A percentile compares a stretch with the other conserved stretches of the same genome.
These are phyloP conservation scores for Apiotrichum laibachii DNA, from an alignment of 1,284 basidiomycete genomes.

Conservation along the genomic window DNA sequence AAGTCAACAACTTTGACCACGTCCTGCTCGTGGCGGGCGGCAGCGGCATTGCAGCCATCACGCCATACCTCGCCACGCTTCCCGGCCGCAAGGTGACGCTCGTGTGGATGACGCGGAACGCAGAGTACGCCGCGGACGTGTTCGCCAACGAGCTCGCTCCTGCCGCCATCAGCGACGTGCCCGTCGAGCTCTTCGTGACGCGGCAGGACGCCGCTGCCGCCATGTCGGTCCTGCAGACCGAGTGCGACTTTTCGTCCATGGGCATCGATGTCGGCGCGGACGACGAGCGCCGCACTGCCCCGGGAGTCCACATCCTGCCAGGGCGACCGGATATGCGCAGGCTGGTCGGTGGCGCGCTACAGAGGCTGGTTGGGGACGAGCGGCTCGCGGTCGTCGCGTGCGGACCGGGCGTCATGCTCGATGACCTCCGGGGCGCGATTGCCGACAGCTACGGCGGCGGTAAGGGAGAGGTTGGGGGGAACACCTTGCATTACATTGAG, in stretches of 20 bases:
- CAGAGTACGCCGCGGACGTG: slow-evolving; percentile 27
- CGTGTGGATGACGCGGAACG: slow-evolving; percentile 29
- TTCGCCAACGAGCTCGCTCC: slow-evolving; percentile 24
- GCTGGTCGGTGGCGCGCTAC: slow-evolving; percentile 8
- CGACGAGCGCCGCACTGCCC: neutral
- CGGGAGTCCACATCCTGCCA: neutral
- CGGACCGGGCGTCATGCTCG: slow-evolving; percentile 32
- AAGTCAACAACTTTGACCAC: slow-evolving; percentile 20
- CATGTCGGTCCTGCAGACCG: neutral
- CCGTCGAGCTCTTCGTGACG: slow-evolving; percentile 15
- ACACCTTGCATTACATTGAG: slow-evolving; percentile 30
- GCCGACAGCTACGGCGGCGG: slow-evolving; percentile 22
- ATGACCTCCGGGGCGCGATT: slow-evolving; percentile 28
- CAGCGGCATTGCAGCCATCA: slow-evolving; percentile 30
- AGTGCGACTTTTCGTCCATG: too few relatives aligned
- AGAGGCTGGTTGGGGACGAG: slow-evolving; percentile 19
- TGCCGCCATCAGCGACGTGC: neutral
- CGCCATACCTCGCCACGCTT: slow-evolving; percentile 28
- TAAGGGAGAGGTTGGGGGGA: slow-evolving; percentile 20
- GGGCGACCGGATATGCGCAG: slow-evolving; percentile 24
- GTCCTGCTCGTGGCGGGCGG: slow-evolving; percentile 32
- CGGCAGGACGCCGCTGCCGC: neutral
- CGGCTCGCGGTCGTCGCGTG: slow-evolving; percentile 30
- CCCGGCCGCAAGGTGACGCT: slow-evolving; percentile 13
- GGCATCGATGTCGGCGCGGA: neutral